Conservation (phyloP, 139 green algal genomes). For the Chlamydomonas sphaeroides region DNA sequence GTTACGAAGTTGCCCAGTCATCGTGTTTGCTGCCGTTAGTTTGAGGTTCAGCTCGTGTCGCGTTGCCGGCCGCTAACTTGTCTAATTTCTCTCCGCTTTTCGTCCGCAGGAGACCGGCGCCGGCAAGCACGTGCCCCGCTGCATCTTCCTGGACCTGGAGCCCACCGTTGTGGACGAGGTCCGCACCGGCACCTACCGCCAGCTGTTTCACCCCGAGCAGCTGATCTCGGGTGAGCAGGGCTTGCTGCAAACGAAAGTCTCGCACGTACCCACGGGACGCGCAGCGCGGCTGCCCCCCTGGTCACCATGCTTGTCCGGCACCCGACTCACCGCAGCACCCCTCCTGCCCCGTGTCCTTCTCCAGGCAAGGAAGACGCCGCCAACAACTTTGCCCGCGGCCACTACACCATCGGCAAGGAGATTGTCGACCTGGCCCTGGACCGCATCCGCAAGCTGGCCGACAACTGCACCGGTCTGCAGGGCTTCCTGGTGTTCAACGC, state of each 20-base stretch:
- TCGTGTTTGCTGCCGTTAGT: too few species aligned
- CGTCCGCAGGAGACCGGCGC: conserved; percentile 94
- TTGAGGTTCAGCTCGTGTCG: too few species aligned
- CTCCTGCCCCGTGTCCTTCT: too few species aligned
- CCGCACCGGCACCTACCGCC: conserved; percentile 94
- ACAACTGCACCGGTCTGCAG: conserved; percentile 98
- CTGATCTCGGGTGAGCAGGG: conserved; percentile 97
- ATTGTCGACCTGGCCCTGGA: conserved; percentile 93
- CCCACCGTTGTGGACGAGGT: conserved; percentile 97
- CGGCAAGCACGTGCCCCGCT: conserved; percentile 92
- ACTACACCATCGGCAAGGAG: conserved; percentile 97
- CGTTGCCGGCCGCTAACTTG: too few species aligned
- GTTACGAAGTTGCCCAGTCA: too few species aligned
- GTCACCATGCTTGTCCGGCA: too few species aligned
- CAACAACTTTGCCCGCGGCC: conserved; percentile 80
- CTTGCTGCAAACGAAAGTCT: too few species aligned
- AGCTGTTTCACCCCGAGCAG: conserved; percentile 99
- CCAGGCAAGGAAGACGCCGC: conserved; percentile 90
- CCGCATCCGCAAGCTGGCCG: conserved; percentile 95
- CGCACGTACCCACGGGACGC: too few species aligned
- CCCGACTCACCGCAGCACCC: too few species aligned
- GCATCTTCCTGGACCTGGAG: conserved; percentile 97
- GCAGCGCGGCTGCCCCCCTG: too few species aligned
- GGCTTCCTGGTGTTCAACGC: conserved; percentile 98
- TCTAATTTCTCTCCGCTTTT: too few species aligned